Percentiles rank a stretch among this genome's conserved stretches.
phyloP scores from a whole-genome alignment of 164 flowering plant genomes.

The Buxus sempervirens region DNA sequence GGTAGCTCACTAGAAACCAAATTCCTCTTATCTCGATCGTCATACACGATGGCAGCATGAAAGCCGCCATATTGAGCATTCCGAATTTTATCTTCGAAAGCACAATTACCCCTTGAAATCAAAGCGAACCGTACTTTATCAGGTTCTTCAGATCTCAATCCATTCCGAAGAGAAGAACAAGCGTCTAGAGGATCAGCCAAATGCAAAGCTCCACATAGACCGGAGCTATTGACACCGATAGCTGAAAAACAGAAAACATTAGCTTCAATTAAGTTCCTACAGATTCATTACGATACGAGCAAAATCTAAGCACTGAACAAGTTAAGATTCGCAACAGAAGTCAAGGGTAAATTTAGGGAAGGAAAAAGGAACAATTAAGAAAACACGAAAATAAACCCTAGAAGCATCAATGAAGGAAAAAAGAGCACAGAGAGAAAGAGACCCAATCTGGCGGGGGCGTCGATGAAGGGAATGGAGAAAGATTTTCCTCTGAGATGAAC shows the following conservation, averaged over 20 bases:
- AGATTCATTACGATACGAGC: background rate
- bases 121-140: conserved; percentile 31
- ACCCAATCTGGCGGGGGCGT: conserved; percentile 51
- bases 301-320: background rate
- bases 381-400: background rate
- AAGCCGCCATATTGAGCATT: conserved; percentile 53
- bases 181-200: conserved; percentile 54
- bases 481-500: conserved; percentile 29
- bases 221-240: conserved; percentile 28
- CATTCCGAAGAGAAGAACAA: conserved; percentile 34
- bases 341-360: background rate
- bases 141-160: conserved; percentile 1
- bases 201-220: conserved; percentile 44
- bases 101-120: conserved; percentile 53
- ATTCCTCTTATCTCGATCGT: conserved; percentile 28
- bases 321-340: background rate
- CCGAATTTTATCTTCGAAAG: conserved; percentile 47
- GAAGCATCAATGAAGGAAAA: background rate
- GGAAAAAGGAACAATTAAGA: background rate
- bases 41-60: conserved; percentile 47
- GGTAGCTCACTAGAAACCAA: conserved; percentile 47
- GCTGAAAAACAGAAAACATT: conserved; percentile 24
- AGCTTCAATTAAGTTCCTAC: background rate
- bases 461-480: conserved; percentile 31
- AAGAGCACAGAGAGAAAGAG: background rate